These are phyloP conservation scores for Zygotorulaspora chibaensis DNA, from an alignment of 805 yeast genomes.

Conservation along the genomic window DNA sequence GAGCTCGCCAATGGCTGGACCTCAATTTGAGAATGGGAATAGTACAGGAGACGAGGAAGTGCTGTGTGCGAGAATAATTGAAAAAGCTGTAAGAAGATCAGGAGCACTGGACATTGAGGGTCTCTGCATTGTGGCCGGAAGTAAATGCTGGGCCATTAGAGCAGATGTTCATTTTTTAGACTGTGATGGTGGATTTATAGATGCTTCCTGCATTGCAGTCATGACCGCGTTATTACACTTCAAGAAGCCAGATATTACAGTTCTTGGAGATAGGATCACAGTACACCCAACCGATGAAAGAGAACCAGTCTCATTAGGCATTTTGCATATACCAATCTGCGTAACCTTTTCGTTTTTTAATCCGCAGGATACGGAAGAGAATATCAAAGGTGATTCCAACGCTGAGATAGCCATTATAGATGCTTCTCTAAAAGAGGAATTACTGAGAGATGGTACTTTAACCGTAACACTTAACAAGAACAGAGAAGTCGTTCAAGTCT, in stretches of 20 bases:
- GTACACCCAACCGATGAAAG: conserved; percentile 72
- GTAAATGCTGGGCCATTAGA: conserved; percentile 83
- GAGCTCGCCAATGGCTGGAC: conserved; percentile 84
- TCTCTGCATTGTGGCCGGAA: conserved; percentile 85
- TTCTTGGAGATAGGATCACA: conserved; percentile 58
- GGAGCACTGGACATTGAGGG: conserved; percentile 89
- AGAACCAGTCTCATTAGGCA: conserved; percentile 80
- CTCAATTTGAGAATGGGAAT: conserved; percentile 70
- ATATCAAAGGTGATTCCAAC: conserved; percentile 61
- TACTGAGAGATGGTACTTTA: conserved; percentile 68
- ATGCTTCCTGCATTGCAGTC: conserved; percentile 85
- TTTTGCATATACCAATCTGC: conserved; percentile 86
- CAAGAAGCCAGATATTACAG: conserved; percentile 76
- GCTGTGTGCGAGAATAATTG: conserved; percentile 74
- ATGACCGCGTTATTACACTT: conserved; percentile 82
- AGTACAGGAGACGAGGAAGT: conserved; percentile 75
- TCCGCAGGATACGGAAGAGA: conserved; percentile 58
- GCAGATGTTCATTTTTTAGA: conserved; percentile 87
- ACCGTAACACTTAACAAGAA: conserved; percentile 86
- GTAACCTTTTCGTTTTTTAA: conserved; percentile 84
- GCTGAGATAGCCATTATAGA: conserved; percentile 66
- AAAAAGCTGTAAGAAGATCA: conserved; percentile 86
- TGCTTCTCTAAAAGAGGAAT: conserved; percentile 73
- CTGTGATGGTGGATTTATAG: conserved; percentile 90
- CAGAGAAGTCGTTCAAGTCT: conserved; percentile 83